Percentiles rank a stretch among this genome's conserved stretches.
These are phyloP conservation scores for Phytophthora citricola DNA, from an alignment of 352 stramenopile genomes.

Conservation along the genomic window DNA sequence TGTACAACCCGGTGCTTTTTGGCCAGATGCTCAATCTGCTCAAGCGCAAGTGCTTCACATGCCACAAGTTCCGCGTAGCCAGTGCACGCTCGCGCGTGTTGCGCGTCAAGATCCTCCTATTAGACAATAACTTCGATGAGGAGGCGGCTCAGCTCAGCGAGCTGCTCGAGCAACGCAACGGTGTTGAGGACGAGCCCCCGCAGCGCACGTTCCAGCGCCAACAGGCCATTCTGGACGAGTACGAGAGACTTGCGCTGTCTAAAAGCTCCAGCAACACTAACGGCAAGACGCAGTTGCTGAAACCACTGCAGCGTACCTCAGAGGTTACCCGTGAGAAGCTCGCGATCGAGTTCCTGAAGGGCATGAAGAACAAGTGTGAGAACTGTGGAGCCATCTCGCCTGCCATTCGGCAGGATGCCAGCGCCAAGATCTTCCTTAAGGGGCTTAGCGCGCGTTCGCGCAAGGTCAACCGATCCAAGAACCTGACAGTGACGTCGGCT, in stretches of 20 bases:
- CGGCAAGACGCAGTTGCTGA: constrained; percentile 39
- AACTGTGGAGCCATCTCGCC: constrained; percentile 97
- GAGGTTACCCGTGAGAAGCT: constrained; percentile 86
- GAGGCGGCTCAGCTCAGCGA: constrained; percentile 80
- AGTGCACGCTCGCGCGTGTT: constrained; percentile 81
- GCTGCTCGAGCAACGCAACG: constrained; percentile 88
- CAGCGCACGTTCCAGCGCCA: constrained; percentile 79
- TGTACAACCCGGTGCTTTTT: constrained; percentile 99
- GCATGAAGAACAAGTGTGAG: constrained; percentile 94
- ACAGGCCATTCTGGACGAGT: constrained; percentile 90
- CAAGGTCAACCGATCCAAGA: constrained; percentile 86
- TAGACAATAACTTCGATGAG: constrained; percentile 89
- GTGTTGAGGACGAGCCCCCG: constrained; percentile 81
- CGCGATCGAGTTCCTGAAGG: constrained; percentile 91
- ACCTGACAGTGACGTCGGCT: constrained; percentile 81
- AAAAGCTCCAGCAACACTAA: constrained; percentile 35
- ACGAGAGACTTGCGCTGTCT: constrained; percentile 86
- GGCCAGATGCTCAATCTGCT: constrained; percentile 94
- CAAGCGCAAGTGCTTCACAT: constrained; percentile 98
- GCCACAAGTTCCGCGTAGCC: constrained; percentile 95
- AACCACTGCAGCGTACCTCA: constrained; percentile 62
- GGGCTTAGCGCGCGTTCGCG: constrained; percentile 78
- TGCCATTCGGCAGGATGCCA: constrained; percentile 96
- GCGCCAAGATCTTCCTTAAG: constrained; percentile 98
- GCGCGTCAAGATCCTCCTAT: constrained; percentile 91